Evolutionary conservation across 495 filamentous ascomycete genomes (phyloP).

Genomic region (Aspergillus steynii): DNA sequence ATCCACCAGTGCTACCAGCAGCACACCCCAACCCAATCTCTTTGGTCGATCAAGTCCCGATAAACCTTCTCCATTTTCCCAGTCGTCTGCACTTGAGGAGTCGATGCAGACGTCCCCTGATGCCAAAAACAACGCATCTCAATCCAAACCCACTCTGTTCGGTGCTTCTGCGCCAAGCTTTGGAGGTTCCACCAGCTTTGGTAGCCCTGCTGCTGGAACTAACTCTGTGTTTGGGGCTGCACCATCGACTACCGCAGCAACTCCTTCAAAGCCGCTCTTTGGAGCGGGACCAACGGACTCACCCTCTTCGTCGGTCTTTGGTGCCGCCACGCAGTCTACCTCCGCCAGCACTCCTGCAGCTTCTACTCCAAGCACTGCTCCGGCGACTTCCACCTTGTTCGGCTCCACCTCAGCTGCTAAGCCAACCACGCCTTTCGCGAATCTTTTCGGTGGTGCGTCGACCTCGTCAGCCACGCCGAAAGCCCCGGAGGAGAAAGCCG

Average conservation of each 20-base stretch:
- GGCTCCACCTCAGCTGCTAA: slow-evolving; percentile 20
- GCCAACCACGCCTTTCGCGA: slow-evolving; percentile 16
- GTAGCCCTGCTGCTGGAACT: slow-evolving; percentile 9
- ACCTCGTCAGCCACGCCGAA: slow-evolving; percentile 13
- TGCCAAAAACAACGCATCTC: slow-evolving; percentile 28
- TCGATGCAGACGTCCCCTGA: slow-evolving; percentile 49
- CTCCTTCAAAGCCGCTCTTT: slow-evolving; percentile 26
- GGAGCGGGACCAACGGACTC: slow-evolving; percentile 20
- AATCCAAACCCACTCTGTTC: slow-evolving; percentile 22
- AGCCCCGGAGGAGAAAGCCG: slow-evolving; percentile 11
- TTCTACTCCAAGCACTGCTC: slow-evolving; percentile 10
- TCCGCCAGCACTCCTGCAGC: slow-evolving; percentile 17
- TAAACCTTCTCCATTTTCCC: slow-evolving; percentile 27
- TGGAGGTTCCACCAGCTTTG: slow-evolving; percentile 16
- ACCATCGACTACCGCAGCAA: slow-evolving; percentile 15
- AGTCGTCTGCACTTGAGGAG: slow-evolving; percentile 31
- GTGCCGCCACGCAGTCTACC: slow-evolving; percentile 20
- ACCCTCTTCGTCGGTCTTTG: slow-evolving; percentile 24
- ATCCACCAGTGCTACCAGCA: slow-evolving; percentile 19
- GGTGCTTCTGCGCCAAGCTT: slow-evolving; percentile 16
- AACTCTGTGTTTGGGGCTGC: slow-evolving; percentile 20
- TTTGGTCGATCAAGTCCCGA: slow-evolving; percentile 26
- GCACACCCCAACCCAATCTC: slow-evolving; percentile 21
- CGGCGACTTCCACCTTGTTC: slow-evolving; percentile 24
- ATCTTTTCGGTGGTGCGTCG: slow-evolving; percentile 18